Evolutionary conservation across 1,284 basidiomycete genomes (phyloP), one percentile per base, ranked within the genome.

Genomic region (Anthracocystis walkeri): DNA sequence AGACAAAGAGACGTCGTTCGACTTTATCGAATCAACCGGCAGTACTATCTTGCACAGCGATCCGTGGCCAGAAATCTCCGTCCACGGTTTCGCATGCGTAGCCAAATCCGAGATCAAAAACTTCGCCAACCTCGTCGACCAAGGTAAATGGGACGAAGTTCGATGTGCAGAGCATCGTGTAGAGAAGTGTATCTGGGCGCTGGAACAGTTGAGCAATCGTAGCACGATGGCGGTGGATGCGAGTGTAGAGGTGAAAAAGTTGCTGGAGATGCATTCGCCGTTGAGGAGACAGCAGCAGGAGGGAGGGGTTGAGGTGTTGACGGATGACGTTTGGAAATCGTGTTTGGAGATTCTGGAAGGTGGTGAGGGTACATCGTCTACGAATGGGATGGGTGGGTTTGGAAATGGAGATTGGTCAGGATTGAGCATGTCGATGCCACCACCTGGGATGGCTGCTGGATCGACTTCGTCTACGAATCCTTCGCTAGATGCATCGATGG

Each of bases 31-130:
- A 18, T 25, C 70, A 2, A 64, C 69, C 14, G 60, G 55, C 16
- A 61, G 61, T 23, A 65, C 65, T 4, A 57, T 74, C 25, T 38
- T 68, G 54, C 65, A 74, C 51, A 68, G 52, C 51, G 71, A 74
- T 51, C 71, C 71, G 7, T 74, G 71, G 71, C 54, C 65, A 10
- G 71, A 74, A 44, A 74, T 74, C 35, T 60, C 62, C 33, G 58
- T 68, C 10, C 62, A 68, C 38, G 57, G 61, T 0, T 65, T 74
- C 12, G 51, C 62, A 4, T 58, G 56, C 20, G 62, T 74, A 0
- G 71, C 65, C 31, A 74, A 74, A 40, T 58, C 53, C 54, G 71
- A 74, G 62, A 68, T 74, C 48, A 64, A 63, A 33, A 45, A 52
- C 4, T 58, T 68, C 20, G 44, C 38, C 11, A 25, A 18, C 14